Evolutionary conservation across 306 rosid species (phyloP).

Genomic region (Alnus rubra): DNA sequence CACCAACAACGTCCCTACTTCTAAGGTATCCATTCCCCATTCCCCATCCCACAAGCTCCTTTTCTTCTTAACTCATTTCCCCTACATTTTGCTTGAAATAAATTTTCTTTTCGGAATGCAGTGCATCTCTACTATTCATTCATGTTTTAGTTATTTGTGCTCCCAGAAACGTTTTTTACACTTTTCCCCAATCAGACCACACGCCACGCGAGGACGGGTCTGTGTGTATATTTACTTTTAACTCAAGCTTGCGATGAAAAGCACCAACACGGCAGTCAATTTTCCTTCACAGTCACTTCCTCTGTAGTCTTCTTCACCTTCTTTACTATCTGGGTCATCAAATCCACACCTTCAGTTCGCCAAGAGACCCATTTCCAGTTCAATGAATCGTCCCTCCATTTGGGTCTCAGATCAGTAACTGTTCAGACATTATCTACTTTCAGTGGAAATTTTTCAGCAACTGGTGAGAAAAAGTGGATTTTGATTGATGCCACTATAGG

Average conservation of each 20-base stretch:
- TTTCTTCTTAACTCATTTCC: neutral
- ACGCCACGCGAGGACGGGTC: too few species aligned
- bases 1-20: constrained; percentile 40
- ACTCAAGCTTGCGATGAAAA: too few species aligned
- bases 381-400: constrained; percentile 42
- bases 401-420: constrained; percentile 34
- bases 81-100: too few species aligned
- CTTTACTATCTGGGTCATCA: constrained; percentile 61
- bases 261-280: neutral
- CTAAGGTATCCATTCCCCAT: constrained; percentile 51
- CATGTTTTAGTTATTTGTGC: too few species aligned
- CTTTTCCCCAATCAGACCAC: too few species aligned
- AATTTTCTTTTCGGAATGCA: too few species aligned
- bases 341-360: constrained; percentile 49
- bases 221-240: too few species aligned
- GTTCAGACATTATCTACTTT: constrained; percentile 32
- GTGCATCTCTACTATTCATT: too few species aligned
- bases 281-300: constrained; percentile 64
- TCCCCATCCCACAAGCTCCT: constrained; percentile 10
- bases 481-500: constrained; percentile 31
- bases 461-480: constrained; percentile 26
- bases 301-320: constrained; percentile 58
- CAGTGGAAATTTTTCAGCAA: constrained; percentile 42
- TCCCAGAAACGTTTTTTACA: too few species aligned
- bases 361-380: constrained; percentile 44